Evolutionary conservation across 192 early-diverging fungal species (phyloP).

Genomic region (Rhizoclosmatium globosum): DNA sequence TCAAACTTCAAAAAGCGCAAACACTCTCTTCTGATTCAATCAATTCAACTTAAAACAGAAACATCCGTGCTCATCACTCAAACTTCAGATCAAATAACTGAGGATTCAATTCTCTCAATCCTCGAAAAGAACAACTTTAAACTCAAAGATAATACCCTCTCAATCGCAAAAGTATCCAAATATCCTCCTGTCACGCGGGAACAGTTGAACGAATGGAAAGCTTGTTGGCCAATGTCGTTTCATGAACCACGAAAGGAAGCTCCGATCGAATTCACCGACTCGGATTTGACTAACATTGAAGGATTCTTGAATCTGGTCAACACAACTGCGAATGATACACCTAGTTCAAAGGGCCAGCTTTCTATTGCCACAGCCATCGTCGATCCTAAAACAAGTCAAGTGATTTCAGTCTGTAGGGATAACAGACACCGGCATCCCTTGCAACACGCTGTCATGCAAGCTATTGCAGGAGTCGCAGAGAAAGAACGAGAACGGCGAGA

Average conservation of each 20-base stretch:
- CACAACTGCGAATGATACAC: neutral
- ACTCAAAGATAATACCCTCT: slow-evolving; percentile 12
- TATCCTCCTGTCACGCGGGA: slow-evolving; percentile 69
- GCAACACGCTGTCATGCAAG: slow-evolving; percentile 82
- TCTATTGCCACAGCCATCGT: slow-evolving; percentile 57
- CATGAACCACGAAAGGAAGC: slow-evolving; percentile 46
- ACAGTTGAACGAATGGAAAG: slow-evolving; percentile 83
- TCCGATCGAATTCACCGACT: slow-evolving; percentile 20
- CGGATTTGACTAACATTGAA: slow-evolving; percentile 17
- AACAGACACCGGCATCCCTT: slow-evolving; percentile 66
- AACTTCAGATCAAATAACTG: neutral
- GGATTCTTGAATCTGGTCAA: slow-evolving; percentile 25
- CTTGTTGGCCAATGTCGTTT: slow-evolving; percentile 84
- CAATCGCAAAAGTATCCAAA: slow-evolving; percentile 59
- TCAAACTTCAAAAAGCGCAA: neutral
- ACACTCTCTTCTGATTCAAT: too few relatives aligned
- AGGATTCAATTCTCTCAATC: neutral
- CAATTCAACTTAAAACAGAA: neutral
- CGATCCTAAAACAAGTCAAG: slow-evolving; percentile 56
- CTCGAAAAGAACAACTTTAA: neutral
- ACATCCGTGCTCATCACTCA: slow-evolving; percentile 3
- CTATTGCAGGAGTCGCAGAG: slow-evolving; percentile 70
- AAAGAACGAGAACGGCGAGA: slow-evolving; percentile 52
- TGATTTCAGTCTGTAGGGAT: slow-evolving; percentile 63
- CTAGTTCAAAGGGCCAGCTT: neutral